Evolutionary conservation across 108 stramenopile species (phyloP), one percentile per base, ranked within the genome.

Genomic region (Cyclotella choctawhatcheeana): DNA sequence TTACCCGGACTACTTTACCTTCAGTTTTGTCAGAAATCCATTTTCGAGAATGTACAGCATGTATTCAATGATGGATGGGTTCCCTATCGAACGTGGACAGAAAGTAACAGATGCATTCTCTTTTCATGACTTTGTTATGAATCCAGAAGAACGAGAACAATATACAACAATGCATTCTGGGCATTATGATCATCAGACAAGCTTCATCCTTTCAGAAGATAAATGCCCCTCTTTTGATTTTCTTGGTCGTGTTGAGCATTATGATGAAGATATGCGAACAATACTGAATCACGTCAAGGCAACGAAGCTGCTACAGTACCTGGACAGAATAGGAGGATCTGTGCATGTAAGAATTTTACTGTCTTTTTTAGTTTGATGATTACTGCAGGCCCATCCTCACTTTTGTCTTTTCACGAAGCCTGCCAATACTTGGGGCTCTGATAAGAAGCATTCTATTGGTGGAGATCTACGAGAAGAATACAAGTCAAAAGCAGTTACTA

Each of bases 21-120:
- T 75, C 29, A 69, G 67, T 31, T 83, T 83, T 60, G 82, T 74
- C 4, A 40, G 82, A 14, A 83, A 79, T 67, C 82, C 82, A 4
- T 83, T 75, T 45, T 69, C 78, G 21, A 71, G 82, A 32, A 71
- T 76, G 26, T 83, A 59, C 53, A 54, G 48, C 31, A 66, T 60
- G 67, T 83, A 68, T 21, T 40, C 48, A 12, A 84, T 80, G 79
- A 74, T 69, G 67, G 79, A 80, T 50, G 70, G 71, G 22, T 67
- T 76, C 43, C 78, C 67, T 18, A 37, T 56, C 14, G 18, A 44
- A 27, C 21, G 58, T 25, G 18, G 58, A 44, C 44, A 64, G 54
- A 16, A 3, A 65, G 67, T 73, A 12, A 74, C 81, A 6, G 44
- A 64, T 51, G 44, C 32, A 33, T 71, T 72, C 20, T 48, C 75